Evolutionary conservation across 225 moss, liverwort and hornwort genomes (phyloP).

Genomic region (Straminergon stramineum): DNA sequence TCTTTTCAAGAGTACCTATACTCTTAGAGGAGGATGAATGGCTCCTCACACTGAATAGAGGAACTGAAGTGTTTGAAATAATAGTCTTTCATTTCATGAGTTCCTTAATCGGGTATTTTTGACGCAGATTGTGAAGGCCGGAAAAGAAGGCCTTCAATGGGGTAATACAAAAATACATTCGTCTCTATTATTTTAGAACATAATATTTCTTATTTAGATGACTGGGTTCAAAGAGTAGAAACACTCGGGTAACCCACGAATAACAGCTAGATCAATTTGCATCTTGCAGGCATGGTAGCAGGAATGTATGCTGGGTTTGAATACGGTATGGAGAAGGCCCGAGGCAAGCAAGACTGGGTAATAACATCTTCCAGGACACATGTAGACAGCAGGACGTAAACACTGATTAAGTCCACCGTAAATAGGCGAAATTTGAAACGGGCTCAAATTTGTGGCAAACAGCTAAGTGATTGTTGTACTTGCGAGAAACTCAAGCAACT

Average conservation of each 20-base stretch:
- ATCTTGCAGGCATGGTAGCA: constrained; percentile 35
- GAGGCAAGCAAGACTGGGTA: constrained; percentile 51
- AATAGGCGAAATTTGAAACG: not conserved
- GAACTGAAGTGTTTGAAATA: not conserved
- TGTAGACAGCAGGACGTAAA: not conserved
- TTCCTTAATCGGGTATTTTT: not conserved
- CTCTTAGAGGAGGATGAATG: not conserved
- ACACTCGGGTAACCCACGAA: not conserved
- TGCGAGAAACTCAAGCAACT: not conserved
- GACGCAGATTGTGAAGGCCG: constrained; percentile 37
- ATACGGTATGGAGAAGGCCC: constrained; percentile 33
- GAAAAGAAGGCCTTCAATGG: constrained; percentile 53
- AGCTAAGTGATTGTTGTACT: not conserved
- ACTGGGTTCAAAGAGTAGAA: not conserved
- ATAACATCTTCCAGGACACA: not conserved
- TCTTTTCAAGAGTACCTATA: not conserved
- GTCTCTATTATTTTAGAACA: not conserved
- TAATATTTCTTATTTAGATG: not conserved
- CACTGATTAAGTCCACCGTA: not conserved
- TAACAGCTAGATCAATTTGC: not conserved
- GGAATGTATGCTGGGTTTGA: constrained; percentile 48
- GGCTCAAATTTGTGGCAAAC: not conserved
- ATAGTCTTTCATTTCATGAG: not conserved
- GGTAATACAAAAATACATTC: constrained; percentile 1
- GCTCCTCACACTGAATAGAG: not conserved